Evolutionary conservation across 2,329 filamentous ascomycete species (phyloP).

Genomic region (Cladosporium sphaerospermum): DNA sequence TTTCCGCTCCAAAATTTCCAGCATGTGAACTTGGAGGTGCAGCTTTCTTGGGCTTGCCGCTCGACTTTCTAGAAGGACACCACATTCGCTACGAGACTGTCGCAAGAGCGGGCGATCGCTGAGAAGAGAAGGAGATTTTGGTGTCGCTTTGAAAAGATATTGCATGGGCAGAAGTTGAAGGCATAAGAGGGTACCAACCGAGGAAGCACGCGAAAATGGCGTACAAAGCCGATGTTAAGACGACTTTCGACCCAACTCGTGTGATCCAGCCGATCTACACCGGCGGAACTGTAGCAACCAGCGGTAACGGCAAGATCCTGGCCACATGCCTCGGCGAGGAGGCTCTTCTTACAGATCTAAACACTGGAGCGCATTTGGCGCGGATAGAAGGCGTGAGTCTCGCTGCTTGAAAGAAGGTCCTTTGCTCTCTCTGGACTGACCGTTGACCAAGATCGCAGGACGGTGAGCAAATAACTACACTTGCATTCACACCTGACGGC

Average conservation of each 20-base stretch:
- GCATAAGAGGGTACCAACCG: not conserved
- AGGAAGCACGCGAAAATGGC: slow-evolving; percentile 34
- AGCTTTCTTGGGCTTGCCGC: not conserved
- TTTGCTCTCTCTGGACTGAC: slow-evolving; percentile 26
- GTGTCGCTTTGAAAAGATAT: not conserved
- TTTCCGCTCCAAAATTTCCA: not conserved
- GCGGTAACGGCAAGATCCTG: slow-evolving; percentile 72
- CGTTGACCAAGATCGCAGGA: slow-evolving; percentile 40
- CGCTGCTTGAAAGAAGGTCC: not conserved
- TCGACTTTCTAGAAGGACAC: not conserved
- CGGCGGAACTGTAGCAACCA: slow-evolving; percentile 78
- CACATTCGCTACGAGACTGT: not conserved
- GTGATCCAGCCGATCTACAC: slow-evolving; percentile 92
- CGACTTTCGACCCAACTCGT: slow-evolving; percentile 77
- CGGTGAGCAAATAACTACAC: slow-evolving; percentile 66
- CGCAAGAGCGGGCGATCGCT: not conserved
- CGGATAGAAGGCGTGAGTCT: slow-evolving; percentile 75
- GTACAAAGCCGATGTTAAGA: slow-evolving; percentile 60
- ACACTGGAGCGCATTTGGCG: slow-evolving; percentile 73
- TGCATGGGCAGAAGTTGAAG: not conserved
- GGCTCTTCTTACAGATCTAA: slow-evolving; percentile 77
- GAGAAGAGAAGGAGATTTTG: not conserved
- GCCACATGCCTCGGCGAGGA: slow-evolving; percentile 90
- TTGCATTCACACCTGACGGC: slow-evolving; percentile 77
- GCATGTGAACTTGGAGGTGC: not conserved